Base-by-base conservation (phyloP, 176 grass and related monocot genomes). In the Tillandsia leiboldiana region DNA sequence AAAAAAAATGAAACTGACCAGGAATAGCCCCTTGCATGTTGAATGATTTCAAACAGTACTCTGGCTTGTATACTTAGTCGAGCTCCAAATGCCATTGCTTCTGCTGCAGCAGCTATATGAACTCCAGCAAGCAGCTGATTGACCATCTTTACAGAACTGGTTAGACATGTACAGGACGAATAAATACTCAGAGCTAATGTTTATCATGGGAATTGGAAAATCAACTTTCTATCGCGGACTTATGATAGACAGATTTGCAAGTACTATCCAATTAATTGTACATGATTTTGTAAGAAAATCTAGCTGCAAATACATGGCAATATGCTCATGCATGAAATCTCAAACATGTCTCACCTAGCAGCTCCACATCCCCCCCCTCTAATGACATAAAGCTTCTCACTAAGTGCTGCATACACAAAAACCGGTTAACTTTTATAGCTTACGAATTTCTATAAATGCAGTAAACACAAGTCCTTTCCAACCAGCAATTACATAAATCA, bases 71-170 rank as follows among this genome's bases (percentile, higher is more conserved):
- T 78, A 73, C 85, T 83, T 80, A 96, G 51, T 65, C 83, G 86
- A 73, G 92, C 86, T 53, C 81, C 88, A 87, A 92, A 89, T 67
- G 92, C 86, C 83, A 96, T 91, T 70, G 86, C 88, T 84, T 96
- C 92, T 75, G 92, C 88, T 70, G 92, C 86, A 26, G 92, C 83
- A 73, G 79, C 83, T 77, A 96, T 96, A 88, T 96, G 92, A 69
- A 96, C 88, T 63, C 92, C 92, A 81, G 92, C 88, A 83, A 96
- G 92, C 77, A 96, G 81, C 73, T 96, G 92, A 78, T 96, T 96
- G 49, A 96, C 92, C 92, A 96, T 96, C 80, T 96, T 96, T 51
- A 96, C 83, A 74, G 92, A 96, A 76, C 92, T 96, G 87, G 72
- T 68, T 61, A 91, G 28, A 73, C 81, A 70, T 50, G 42, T 8